These are phyloP conservation scores for Colletotrichum falcatum DNA, from an alignment of 2,329 filamentous ascomycete genomes.

Conservation along the genomic window DNA sequence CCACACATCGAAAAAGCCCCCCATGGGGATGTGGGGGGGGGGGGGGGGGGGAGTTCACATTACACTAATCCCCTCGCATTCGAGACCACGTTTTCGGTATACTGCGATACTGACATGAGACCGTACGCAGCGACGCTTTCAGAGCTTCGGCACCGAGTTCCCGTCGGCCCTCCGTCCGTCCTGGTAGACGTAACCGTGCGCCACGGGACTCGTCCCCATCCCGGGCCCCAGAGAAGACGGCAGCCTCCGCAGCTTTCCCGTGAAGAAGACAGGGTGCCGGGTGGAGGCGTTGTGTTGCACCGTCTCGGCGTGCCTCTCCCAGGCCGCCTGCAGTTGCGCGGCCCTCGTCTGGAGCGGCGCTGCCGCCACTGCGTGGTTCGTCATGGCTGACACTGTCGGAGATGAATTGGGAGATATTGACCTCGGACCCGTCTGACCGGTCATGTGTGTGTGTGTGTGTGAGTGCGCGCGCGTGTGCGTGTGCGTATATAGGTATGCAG, in stretches of 20 bases:
- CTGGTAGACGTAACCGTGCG: slow-evolving; percentile 71
- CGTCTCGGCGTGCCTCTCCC: slow-evolving; percentile 44
- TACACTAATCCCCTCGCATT: background rate
- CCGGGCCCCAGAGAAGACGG: slow-evolving; percentile 53
- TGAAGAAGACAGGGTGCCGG: slow-evolving; percentile 83
- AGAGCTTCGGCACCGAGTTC: slow-evolving; percentile 53
- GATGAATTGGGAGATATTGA: slow-evolving; percentile 3
- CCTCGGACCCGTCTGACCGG: background rate
- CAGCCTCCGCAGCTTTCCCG: slow-evolving; percentile 68
- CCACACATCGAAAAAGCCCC: background rate
- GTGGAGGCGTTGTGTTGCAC: slow-evolving; percentile 66
- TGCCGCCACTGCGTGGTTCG: slow-evolving; percentile 4
- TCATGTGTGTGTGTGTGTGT: background rate
- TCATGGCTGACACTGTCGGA: slow-evolving; percentile 11
- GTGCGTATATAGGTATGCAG: background rate
- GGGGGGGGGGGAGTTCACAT: background rate
- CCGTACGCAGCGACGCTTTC: slow-evolving; percentile 36
- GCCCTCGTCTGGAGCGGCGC: slow-evolving; percentile 1
- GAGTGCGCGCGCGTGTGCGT: background rate
- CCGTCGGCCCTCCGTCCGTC: slow-evolving; percentile 51
- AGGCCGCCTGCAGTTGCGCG: slow-evolving; percentile 43
- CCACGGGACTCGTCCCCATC: slow-evolving; percentile 61
- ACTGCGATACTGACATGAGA: background rate
- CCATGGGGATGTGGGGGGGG: too few relatives aligned
- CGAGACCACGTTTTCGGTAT: background rate